Conservation (phyloP, 495 filamentous ascomycete genomes). For the Cercophora newfieldiana region DNA sequence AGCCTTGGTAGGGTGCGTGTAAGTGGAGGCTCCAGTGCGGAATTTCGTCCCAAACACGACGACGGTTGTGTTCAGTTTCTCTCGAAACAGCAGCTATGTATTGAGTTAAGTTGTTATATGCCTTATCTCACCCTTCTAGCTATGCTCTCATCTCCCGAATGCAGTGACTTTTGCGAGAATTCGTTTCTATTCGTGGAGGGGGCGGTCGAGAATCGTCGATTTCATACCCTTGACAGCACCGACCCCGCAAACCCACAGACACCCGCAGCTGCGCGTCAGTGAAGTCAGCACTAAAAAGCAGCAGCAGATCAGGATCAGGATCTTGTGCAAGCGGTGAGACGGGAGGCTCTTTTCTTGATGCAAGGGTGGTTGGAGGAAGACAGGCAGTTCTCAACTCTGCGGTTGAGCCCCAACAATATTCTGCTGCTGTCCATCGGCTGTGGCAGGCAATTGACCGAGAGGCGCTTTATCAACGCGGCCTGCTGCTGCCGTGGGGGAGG, state of each 20-base stretch:
- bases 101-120: too few species aligned
- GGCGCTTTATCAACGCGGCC: background rate
- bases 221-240: background rate
- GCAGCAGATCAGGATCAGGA: background rate
- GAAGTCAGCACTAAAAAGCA: constrained; percentile 11
- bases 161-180: background rate
- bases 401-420: background rate
- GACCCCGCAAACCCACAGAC: constrained; percentile 14
- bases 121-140: too few species aligned
- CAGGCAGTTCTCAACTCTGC: background rate
- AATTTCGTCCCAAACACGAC: too few species aligned
- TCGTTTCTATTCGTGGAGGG: background rate
- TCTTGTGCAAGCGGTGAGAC: background rate
- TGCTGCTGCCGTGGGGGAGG: constrained; percentile 14
- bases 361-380: background rate
- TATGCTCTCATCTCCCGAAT: too few species aligned
- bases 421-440: background rate
- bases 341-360: background rate
- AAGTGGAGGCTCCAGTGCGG: too few species aligned
- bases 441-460: background rate
- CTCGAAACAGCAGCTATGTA: too few species aligned
- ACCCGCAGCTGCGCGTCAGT: constrained; percentile 14
- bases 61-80: too few species aligned
- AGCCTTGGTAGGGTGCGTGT: too few species aligned
- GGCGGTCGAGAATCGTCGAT: background rate